These are phyloP conservation scores for Talaromyces sp. DNA, from an alignment of 2,329 filamentous ascomycete species.

Conservation along the genomic window DNA sequence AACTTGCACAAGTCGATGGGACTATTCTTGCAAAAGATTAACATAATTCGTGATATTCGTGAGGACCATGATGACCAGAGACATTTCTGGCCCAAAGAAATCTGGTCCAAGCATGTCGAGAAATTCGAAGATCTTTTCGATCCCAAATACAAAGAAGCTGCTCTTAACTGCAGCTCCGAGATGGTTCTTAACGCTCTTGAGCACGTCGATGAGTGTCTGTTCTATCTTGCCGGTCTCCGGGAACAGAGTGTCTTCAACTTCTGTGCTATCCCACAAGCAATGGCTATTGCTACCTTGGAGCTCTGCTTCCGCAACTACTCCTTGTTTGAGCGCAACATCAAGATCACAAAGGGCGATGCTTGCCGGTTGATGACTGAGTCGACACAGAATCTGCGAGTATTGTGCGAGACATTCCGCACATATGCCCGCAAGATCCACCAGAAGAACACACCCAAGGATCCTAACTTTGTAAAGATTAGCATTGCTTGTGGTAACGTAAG, in stretches of 20 bases:
- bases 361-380: conserved; percentile 89
- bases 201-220: conserved; percentile 89
- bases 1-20: conserved; percentile 93
- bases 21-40: conserved; percentile 95
- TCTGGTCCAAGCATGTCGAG: conserved; percentile 94
- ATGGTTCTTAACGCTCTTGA: conserved; percentile 89
- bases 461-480: conserved; percentile 88
- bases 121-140: conserved; percentile 88
- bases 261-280: conserved; percentile 90
- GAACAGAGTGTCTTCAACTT: conserved; percentile 99
- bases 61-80: conserved; percentile 86
- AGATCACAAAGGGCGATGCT: conserved; percentile 93
- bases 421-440: conserved; percentile 80
- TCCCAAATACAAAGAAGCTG: conserved; percentile 70
- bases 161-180: conserved; percentile 81
- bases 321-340: conserved; percentile 83
- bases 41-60: conserved; percentile 93
- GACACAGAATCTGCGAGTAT: conserved; percentile 78
- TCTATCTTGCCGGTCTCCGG: conserved; percentile 90
- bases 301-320: conserved; percentile 85
- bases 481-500: conserved; percentile 79
- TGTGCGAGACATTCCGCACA: conserved; percentile 76
- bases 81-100: conserved; percentile 91
- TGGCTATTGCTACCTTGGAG: conserved; percentile 95
- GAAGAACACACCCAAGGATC: conserved; percentile 92